Evolutionary conservation across 805 yeast species (phyloP).

Genomic region (Clavispora asparagi): DNA sequence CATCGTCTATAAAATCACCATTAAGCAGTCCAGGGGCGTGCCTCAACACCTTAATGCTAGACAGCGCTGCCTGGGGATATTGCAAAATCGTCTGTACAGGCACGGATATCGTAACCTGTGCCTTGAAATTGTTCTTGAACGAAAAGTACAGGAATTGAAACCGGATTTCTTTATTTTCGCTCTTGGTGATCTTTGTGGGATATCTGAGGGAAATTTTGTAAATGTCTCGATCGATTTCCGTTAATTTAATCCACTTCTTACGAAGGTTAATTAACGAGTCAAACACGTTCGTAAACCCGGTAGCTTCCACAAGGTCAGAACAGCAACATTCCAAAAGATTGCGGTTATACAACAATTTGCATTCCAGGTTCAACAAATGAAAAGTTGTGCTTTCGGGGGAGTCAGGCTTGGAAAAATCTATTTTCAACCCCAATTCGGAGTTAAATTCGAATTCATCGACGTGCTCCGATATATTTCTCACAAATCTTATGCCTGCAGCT

Average conservation of each 20-base stretch:
- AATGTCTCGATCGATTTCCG: slow-evolving; percentile 24
- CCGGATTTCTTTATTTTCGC: not conserved
- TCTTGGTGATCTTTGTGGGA: slow-evolving; percentile 17
- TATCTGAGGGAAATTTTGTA: slow-evolving; percentile 23
- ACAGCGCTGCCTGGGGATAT: slow-evolving; percentile 3
- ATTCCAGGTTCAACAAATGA: not conserved
- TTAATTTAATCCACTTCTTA: slow-evolving; percentile 9
- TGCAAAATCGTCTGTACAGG: slow-evolving; percentile 2
- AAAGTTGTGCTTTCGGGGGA: slow-evolving; percentile 5
- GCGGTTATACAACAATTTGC: slow-evolving; percentile 11
- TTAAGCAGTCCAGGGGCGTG: not conserved
- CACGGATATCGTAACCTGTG: slow-evolving; percentile 3
- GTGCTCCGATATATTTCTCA: slow-evolving; percentile 1
- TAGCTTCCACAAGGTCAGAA: slow-evolving; percentile 5
- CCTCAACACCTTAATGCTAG: not conserved
- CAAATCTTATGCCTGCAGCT: slow-evolving; percentile 19
- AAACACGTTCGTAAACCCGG: slow-evolving; percentile 9
- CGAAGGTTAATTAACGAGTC: slow-evolving; percentile 6
- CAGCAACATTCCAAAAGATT: slow-evolving; percentile 12
- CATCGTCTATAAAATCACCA: not conserved
- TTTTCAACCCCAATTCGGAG: slow-evolving; percentile 4
- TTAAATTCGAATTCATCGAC: slow-evolving; percentile 8
- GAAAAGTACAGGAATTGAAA: slow-evolving; percentile 7
- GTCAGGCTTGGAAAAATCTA: slow-evolving; percentile 7
- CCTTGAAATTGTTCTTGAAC: slow-evolving; percentile 2